Conservation (phyloP, 139 green algal genomes). For the Haematococcus lacustris region DNA sequence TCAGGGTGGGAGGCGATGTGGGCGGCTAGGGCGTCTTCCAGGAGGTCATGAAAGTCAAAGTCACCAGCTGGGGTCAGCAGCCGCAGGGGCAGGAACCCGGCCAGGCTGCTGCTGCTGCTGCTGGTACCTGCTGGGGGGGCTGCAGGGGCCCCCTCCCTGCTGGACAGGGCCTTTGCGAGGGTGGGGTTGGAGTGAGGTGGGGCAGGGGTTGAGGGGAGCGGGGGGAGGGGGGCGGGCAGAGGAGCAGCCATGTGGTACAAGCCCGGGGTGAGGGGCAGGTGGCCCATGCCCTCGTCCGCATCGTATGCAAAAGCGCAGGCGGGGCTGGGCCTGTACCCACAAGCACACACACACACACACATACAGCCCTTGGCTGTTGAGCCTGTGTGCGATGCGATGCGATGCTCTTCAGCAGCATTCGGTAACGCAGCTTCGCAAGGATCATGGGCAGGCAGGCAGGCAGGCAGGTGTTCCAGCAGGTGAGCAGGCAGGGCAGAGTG, state of each 20-base stretch:
- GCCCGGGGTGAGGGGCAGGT: constrained; percentile 72
- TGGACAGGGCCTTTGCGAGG: not conserved
- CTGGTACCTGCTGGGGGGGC: too few relatives aligned
- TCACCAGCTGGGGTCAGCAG: too few relatives aligned
- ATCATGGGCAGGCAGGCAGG: not conserved
- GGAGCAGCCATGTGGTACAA: constrained; percentile 59
- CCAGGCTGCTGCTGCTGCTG: too few relatives aligned
- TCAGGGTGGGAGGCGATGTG: not conserved
- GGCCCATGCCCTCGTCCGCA: constrained; percentile 58
- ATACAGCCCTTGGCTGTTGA: not conserved
- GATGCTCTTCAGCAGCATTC: not conserved
- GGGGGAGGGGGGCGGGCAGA: not conserved
- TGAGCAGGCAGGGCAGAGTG: not conserved
- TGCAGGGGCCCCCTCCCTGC: not conserved
- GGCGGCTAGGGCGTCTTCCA: not conserved
- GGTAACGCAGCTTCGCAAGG: not conserved
- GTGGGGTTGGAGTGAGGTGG: not conserved
- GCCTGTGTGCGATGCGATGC: not conserved
- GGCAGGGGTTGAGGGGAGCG: not conserved
- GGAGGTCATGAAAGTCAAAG: not conserved
- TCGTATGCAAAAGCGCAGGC: constrained; percentile 22
- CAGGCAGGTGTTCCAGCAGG: not conserved
- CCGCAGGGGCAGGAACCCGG: too few relatives aligned
- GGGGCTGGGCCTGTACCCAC: not conserved
- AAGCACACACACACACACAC: not conserved